Evolutionary conservation across 306 rosid species (phyloP), one percentile per base, ranked within the genome.

Genomic region (Lathyrus tuberosus): DNA sequence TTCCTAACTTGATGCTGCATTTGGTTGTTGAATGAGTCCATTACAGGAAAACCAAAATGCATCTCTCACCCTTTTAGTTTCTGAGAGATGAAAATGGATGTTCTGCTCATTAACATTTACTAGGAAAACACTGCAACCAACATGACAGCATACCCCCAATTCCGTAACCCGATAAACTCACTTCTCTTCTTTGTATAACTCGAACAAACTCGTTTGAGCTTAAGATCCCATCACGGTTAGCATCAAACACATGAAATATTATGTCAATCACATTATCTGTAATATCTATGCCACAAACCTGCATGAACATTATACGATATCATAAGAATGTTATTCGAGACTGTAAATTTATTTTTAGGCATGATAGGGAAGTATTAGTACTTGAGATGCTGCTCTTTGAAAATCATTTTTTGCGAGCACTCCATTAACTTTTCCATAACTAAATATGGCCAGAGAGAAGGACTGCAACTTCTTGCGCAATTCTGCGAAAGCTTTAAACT

Each of bases 331-430:
- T 14, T 74, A 4, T 70, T 57, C 51, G 2, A 52, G 15, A 28
- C 4, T 28, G 10, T 20, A 43, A 16, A 11, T 41, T 43, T 38
- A 71, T n/a, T 62, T 56, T 48, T 38, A 33, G 40, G 51, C 14
- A 54, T 18, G 46, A 67, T 15, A 60, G 49, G 41, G 54, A 65
- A 33, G n/a, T 44, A 20, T 71, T 48, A 54, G 72, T 92, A 84
- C 96, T 26, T 86, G 87, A 42, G 91, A 84, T 20, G 96, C 98
- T 40, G 96, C 96, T 76, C 96, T 78, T 68, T 84, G 95, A 71
- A 92, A 88, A 80, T 92, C 96, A 10, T 51, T 17, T 77, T 89
- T 89, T 43, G 86, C 84, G 79, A 92, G 66, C 5, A 33, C 71
- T 2, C 95, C 91, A 22, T 86, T 89, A 53, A 89, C 89, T 82